Evolutionary conservation across 352 stramenopile species (phyloP).

Genomic region (Thalassiosira ordinaria): DNA sequence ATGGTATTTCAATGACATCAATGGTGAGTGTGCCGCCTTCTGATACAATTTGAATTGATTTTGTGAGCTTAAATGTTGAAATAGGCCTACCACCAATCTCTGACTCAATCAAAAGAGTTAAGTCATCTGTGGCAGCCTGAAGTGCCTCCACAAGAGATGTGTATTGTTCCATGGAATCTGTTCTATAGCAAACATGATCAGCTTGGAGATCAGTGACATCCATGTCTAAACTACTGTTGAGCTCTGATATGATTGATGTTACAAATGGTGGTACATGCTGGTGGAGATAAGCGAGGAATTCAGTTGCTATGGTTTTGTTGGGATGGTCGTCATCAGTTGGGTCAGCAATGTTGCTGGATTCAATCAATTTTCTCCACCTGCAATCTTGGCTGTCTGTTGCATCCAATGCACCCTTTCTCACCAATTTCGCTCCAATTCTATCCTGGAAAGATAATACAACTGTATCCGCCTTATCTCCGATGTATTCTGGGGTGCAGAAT

Average conservation of each 20-base stretch:
- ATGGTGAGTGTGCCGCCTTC: conserved; percentile 11
- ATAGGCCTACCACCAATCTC: conserved; percentile 61
- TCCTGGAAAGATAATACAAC: conserved; percentile 35
- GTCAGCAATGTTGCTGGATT: not conserved
- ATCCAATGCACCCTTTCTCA: conserved; percentile 11
- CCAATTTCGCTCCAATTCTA: conserved; percentile 33
- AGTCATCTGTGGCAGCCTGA: conserved; percentile 9
- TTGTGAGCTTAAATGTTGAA: conserved; percentile 52
- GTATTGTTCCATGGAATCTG: conserved; percentile 48
- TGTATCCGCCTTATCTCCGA: conserved; percentile 34
- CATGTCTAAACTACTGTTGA: conserved; percentile 23
- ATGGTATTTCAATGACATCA: conserved; percentile 59
- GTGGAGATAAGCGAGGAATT: conserved; percentile 38
- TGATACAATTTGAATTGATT: conserved; percentile 25
- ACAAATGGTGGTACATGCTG: conserved; percentile 45
- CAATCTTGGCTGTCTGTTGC: not conserved
- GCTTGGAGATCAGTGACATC: conserved; percentile 42
- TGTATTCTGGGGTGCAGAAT: conserved; percentile 38
- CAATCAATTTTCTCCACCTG: not conserved
- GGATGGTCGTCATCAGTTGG: too few species aligned
- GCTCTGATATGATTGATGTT: conserved; percentile 23
- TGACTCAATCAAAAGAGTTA: conserved; percentile 51
- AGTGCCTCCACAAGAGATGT: conserved; percentile 28
- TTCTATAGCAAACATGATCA: conserved; percentile 71
- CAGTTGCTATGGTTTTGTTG: not conserved